Base-by-base conservation (phyloP, 2,329 filamentous ascomycete genomes). In the Hymenoscyphus repandus region DNA sequence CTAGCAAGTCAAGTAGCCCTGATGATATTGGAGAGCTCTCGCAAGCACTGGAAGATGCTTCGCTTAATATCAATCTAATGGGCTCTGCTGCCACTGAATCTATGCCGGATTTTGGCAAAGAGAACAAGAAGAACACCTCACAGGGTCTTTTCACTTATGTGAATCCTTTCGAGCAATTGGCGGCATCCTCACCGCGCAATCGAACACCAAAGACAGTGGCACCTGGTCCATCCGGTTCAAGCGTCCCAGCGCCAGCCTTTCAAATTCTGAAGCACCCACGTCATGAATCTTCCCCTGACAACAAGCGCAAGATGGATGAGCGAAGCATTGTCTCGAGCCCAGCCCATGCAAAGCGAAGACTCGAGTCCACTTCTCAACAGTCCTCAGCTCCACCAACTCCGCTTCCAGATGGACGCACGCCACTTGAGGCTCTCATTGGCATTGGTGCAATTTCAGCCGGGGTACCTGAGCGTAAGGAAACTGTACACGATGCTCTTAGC, bases 121-220 rank as follows among this genome's bases (percentile, higher is more conserved):
- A 63, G 33, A 60, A 57, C 34, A 44, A 50, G 13, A 50, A 43
- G 47, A 41, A 55, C 4, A 63, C 62, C 47, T 54, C 22, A 34
- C 58, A 55, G 45, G 58, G 65, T 46, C 55, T 84, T 48, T 88
- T 88, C 66, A 86, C 77, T 27, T 87, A 88, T 68, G 76, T 83
- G 60, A 88, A 88, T 60, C 85, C 85, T 1, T 88, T 88, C 60
- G 83, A 88, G 51, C 77, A 85, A 62, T 71, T 88, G 54, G 78
- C 82, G 51, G 81, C 82, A 39, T 82, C 82, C 2, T 86, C 82
- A 54, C 81, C 82, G 34, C 77, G 79, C 47, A 81, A 80, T 56
- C 72, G 71, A 49, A 77, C 76, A 22, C 74, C 78, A n/a, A 75
- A 76, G 59, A 64, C 66, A 45, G 64, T 64, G 12, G 55, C 52